Conservation (phyloP, 768 basidiomycete species). For the Boletellus ananiceps region DNA sequence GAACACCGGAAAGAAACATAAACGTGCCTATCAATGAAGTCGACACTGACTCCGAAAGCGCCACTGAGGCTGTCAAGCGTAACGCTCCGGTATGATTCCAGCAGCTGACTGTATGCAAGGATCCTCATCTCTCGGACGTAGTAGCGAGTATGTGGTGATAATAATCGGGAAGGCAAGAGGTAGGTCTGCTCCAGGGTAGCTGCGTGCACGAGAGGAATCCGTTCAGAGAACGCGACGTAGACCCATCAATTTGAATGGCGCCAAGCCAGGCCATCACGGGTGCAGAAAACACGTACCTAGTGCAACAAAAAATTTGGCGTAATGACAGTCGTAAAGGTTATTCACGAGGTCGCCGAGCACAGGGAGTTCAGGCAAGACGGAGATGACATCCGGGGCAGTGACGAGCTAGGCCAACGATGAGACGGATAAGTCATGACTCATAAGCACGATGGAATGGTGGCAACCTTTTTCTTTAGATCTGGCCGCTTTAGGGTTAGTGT, state of each 20-base stretch:
- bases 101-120: constrained; percentile 82
- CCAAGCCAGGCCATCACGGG: background rate
- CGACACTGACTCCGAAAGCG: constrained; percentile 86
- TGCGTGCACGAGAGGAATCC: constrained; percentile 24
- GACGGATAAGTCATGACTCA: background rate
- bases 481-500: constrained; percentile 72
- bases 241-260: constrained; percentile 8
- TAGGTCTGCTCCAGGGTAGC: constrained; percentile 86
- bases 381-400: constrained; percentile 79
- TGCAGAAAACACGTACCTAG: constrained; percentile 50
- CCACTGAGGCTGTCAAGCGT: constrained; percentile 81
- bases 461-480: constrained; percentile 88
- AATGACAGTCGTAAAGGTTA: constrained; percentile 89
- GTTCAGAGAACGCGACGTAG: background rate
- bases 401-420: constrained; percentile 55
- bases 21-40: constrained; percentile 82
- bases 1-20: background rate
- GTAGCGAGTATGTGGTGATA: constrained; percentile 81
- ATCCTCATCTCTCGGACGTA: constrained; percentile 97
- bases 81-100: constrained; percentile 88
- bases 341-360: constrained; percentile 78
- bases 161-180: constrained; percentile 81
- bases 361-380: constrained; percentile 78
- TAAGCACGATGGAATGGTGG: background rate
- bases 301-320: constrained; percentile 89